Base-by-base conservation (phyloP, 768 basidiomycete species). In the Psilocybe azurescens region DNA sequence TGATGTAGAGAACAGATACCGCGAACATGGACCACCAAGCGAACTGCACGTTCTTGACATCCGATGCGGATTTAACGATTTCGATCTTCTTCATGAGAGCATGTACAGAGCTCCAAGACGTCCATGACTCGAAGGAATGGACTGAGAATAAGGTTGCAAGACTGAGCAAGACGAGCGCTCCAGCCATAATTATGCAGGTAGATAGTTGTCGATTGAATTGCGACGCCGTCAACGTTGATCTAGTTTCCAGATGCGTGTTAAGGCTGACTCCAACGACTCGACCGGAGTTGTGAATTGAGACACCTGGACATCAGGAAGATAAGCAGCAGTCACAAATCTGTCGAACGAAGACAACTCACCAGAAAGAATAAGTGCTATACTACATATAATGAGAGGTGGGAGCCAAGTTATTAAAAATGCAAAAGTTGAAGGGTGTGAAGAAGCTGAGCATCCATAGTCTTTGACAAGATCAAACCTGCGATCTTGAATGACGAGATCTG, bases 391-490 rank as follows among this genome's bases (percentile, higher is more conserved):
- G 9, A 86, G 48, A 5, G 75, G 77, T 1, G 79, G 80, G 0
- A 79, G 30, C 56, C 70, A 81, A 5, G 84, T 57, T 18, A 84
- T 61, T 56, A 81, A 69, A 8, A 82, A 67, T 0, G 74, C 68
- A 0, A 75, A 56, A 5, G 80, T 66, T 2, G 78, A 78, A 54
- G 72, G 65, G 53, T 83, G 83, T 11, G 73, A 76, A 4, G 78
- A 65, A 1, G 81, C 74, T 6, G 71, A 64, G 60, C 88, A 88
- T 0, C 87, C 86, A 8, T 81, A 65, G 56, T 78, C 77, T 69
- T 86, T 78, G 2, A 81, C 63, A 36, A 87, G 79, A 58, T 83
- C 69, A 62, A 76, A 87, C 7, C 85, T 81, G 61, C 82, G 79
- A 14, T 79, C 77, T 69, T 87, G 84, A 0, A 86, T 81, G 50